Base-by-base conservation (phyloP, 257 asterid species). In the Anisodus tanguticus region DNA sequence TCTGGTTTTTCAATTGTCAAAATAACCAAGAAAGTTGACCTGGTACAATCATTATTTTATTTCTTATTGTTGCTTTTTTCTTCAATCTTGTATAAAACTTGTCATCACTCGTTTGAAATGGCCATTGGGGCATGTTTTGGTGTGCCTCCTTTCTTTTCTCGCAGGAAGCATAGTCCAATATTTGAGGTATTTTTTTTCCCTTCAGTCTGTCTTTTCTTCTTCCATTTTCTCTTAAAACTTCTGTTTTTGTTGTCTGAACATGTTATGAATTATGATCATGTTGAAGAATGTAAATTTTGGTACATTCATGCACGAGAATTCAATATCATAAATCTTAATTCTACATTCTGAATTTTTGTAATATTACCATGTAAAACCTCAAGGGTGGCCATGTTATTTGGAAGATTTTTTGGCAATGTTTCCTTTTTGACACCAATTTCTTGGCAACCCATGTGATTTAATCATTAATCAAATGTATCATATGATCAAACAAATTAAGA, bases 141-240 rank as follows among this genome's bases (percentile, higher is more conserved):
- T 26, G 82, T 80, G 60, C 7, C 84, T 17, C 84, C 87, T 55
- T 81, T 85, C 80, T 70, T 82, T 69, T 85, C 70, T 5, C 82
- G 82, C 51, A 80, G 70, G 78, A 85, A 70, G 62, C 60, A 15
- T 81, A 79, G n/a, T 71, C 45, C 45, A 68, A 53, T 69, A 37
- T 51, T 54, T 41, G 58, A 82, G 85, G 85, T 82, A 53, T 19
- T 9, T 62, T 12, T 59, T 58, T 37, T 26, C 0, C 11, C 2
- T 8, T 31, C 35, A 31, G 35, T 31, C 16, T 43, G 10, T 19
- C 19, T 7, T n/a, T 79, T 59, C 17, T 51, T 78, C 76, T 26
- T 35, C 0, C 37, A 68, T 1, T 68, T 41, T 39, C 6, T 41
- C 8, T 11, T 12, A 8, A 26, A 77, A 26, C 64, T 13, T 77